Conservation (phyloP, 2,329 filamentous ascomycete genomes). For the Aphanoascus verrucosus region DNA sequence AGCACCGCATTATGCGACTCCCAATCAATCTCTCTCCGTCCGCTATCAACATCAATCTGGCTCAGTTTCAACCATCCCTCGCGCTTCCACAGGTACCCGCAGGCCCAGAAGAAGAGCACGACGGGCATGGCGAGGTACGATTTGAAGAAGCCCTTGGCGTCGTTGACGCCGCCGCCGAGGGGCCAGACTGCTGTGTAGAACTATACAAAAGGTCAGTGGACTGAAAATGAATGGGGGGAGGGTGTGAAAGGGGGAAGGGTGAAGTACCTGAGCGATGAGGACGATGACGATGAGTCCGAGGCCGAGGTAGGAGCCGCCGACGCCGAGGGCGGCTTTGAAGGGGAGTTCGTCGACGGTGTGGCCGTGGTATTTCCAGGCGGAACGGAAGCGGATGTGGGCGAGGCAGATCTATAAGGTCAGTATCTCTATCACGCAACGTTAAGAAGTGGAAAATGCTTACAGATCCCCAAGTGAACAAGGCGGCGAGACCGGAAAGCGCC, state of each 20-base stretch:
- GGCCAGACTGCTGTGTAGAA: conserved; percentile 25
- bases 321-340: conserved; percentile 49
- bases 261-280: conserved; percentile 39
- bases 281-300: conserved; percentile 45
- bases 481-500: conserved; percentile 51
- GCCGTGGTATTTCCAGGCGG: conserved; percentile 48
- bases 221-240: background rate
- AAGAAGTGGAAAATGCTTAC: conserved; percentile 11
- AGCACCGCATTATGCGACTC: conserved; percentile 45
- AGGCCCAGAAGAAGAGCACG: conserved; percentile 40
- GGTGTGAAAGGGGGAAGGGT: conserved; percentile 6
- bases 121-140: conserved; percentile 24
- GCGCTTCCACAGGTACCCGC: conserved; percentile 56
- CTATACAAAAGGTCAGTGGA: conserved; percentile 2
- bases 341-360: conserved; percentile 52
- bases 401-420: conserved; percentile 41
- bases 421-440: background rate
- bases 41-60: conserved; percentile 57
- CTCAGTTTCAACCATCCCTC: conserved; percentile 47
- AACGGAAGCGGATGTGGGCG: conserved; percentile 57
- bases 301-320: conserved; percentile 52
- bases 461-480: conserved; percentile 56
- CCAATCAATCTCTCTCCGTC: conserved; percentile 55
- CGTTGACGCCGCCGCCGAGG: conserved; percentile 13
- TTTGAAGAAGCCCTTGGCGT: conserved; percentile 24